Base-by-base conservation (phyloP, 2,329 filamentous ascomycete genomes). In the Onygenales sp. region DNA sequence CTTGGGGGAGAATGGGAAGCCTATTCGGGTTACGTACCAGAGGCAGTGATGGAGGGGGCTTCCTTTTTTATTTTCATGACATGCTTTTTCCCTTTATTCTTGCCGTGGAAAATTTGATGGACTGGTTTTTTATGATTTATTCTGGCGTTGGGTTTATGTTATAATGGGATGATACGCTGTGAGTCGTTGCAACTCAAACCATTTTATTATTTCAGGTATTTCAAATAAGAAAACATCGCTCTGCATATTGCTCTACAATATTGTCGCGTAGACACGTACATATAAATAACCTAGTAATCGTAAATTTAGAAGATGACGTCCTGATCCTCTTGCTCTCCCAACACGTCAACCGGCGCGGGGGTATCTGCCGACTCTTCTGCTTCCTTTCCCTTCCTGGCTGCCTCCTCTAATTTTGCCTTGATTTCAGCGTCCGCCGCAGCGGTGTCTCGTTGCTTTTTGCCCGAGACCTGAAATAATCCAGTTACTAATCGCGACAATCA, bases 21-120 rank as follows among this genome's bases (percentile, higher is more conserved):
- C 83, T 7, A 89, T 98, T 70, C 94, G 93, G 75, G 91, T 98
- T 59, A 96, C 93, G 11, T 98, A 95, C 78, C 93, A 97, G 75
- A 81, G 91, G 65, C 88, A 95, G 75, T 95, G 78, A 69, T 27
- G 21, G 21, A 27, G 21, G 21, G 51, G 10, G 35, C 10, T 31
- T 54, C 54, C 48, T 39, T 33, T 52, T 39, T 61, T 55, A 52
- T 57, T 48, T 55, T 41, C 21, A 27, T 27, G 21, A 27, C 21
- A 11, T 32, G 14, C 39, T 39, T 13, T 31, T 43, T 41, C 14
- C 11, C n/a, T 50, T 33, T 35, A 21, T 50, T 11, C 8, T 13
- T 43, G 48, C 27, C 14, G 27, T 43, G 38, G 13, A 43, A 50
- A 14, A 17, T 48, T 27, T 35, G 10, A 31, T 48, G 17, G 13